Percentiles rank a stretch among this genome's conserved stretches.
These are phyloP conservation scores for Ogataea angusta DNA, from an alignment of 805 yeast genomes.

Conservation along the genomic window DNA sequence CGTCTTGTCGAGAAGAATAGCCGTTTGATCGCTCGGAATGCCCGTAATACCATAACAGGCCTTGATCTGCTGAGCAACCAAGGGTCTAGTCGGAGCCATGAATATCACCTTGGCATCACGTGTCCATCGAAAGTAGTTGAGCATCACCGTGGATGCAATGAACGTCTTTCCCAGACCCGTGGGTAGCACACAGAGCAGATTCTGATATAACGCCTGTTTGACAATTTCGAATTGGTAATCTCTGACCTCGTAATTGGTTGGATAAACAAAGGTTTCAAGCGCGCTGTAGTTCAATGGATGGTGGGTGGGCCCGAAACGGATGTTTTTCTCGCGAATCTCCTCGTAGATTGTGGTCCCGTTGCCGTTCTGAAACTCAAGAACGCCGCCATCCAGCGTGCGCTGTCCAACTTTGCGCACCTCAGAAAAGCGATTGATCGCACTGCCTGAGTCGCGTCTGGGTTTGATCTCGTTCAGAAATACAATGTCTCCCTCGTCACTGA, in stretches of 20 bases:
- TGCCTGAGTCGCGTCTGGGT: neutral
- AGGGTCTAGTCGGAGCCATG: constrained; percentile 96
- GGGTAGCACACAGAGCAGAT: constrained; percentile 85
- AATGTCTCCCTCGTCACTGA: constrained; percentile 26
- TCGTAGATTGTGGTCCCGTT: constrained; percentile 23
- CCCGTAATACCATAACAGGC: constrained; percentile 90
- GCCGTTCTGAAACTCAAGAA: constrained; percentile 13
- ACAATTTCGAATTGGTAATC: constrained; percentile 88
- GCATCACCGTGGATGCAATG: constrained; percentile 91
- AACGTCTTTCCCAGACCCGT: constrained; percentile 98
- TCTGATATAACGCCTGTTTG: constrained; percentile 63
- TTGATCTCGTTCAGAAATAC: constrained; percentile 12
- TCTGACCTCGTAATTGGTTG: constrained; percentile 78
- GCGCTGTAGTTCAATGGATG: constrained; percentile 44
- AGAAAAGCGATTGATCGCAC: constrained; percentile 21
- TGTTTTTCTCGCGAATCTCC: constrained; percentile 24
- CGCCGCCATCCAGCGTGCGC: constrained; percentile 25
- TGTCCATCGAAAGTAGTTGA: constrained; percentile 87
- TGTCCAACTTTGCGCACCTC: constrained; percentile 21
- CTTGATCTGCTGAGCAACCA: constrained; percentile 93
- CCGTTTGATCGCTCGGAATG: constrained; percentile 70
- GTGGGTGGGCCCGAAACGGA: constrained; percentile 39
- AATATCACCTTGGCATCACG: constrained; percentile 74
- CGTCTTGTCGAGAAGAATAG: constrained; percentile 61
- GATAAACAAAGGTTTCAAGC: constrained; percentile 62